Base-by-base conservation (phyloP, 148 eudicot genomes). In the Amaranthus cruentus region DNA sequence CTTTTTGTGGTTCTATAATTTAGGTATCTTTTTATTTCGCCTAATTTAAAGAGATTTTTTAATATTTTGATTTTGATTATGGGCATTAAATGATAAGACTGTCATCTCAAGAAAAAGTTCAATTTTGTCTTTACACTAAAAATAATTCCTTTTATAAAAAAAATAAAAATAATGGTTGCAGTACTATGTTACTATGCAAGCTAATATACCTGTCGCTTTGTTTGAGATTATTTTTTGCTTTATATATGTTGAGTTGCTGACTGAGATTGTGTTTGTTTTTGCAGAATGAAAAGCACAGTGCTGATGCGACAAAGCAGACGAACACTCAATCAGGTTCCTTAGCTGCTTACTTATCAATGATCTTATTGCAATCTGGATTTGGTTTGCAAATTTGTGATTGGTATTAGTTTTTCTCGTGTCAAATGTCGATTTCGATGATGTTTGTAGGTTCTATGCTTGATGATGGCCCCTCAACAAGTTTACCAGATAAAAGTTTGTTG, bases 401-500 rank as follows among this genome's bases (percentile, higher is more conserved):
- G 51, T 4, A 47, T 52, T n/a, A 28, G 56, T 53, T n/a, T 67
- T n/a, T 59, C 9, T 56, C 50, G 63, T 56, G 71, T 51, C 66
- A 76, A 72, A 65, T 57, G 75, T 68, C 48, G 68, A 68, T 62
- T 58, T 69, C 75, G 38, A 28, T 80, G 73, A 68, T 67, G 49
- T 71, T 84, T 78, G 62, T 78, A 84, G 87, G 57, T 60, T 70
- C 76, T 56, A 60, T 68, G 59, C 49, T 63, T 56, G 87, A 78
- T 50, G 81, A 73, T 76, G 87, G 81, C 76, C 82, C 84, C 73
- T 73, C 74, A 61, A 84, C 84, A 28, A 80, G 81, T 78, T 81
- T 84, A 74, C 87, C 87, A 0, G 84, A 84, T 84, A 79, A 84
- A 76, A 84, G 81, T 78, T 79, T 84, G 71, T 79, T 84, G 79